Evolutionary conservation across 2,329 filamentous ascomycete species (phyloP), one percentile per base, ranked within the genome.

Genomic region (Fusarium sororula): DNA sequence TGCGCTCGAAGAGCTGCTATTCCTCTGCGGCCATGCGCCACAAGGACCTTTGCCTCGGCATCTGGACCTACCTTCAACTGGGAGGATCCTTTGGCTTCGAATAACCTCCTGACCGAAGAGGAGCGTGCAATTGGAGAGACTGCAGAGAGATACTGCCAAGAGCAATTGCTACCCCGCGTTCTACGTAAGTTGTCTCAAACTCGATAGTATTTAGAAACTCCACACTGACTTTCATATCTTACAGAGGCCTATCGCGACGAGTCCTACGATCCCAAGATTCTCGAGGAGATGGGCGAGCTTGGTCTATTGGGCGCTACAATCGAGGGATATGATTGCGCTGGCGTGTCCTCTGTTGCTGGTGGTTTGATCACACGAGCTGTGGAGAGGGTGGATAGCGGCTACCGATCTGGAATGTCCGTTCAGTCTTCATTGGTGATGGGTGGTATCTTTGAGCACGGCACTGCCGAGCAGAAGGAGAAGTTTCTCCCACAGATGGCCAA

Each of bases 351-450:
- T 61, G 94, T 98, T 51, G 95, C 95, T 14, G 93, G 92, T n/a
- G 95, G 94, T 28, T 85, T 98, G 73, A 97, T 98, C 82, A 97
- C 94, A 26, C 90, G 94, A 80, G 95, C 95, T 73, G 94, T 98
- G 24, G 95, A 98, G 84, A 90, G 94, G 65, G 94, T 98, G 35
- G 95, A 98, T 81, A 96, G 94, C 69, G 95, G 95, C 55, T 98
- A 97, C 83, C 90, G 95, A 66, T 97, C 94, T 55, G 95, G 93
- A 74, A 97, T 97, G 92, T 97, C 94, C 12, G 95, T 98, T 26
- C 95, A 98, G 82, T 96, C 93, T 69, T 96, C 95, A 2, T 86
- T 98, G n/a, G 93, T 92, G 28, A 98, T 98, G 95, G 95, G 94
- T 28, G 94, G 93, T 32, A 98, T 98, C 78, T 87, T 95, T 81